phyloP scores from a whole-genome alignment of 257 asterid genomes.

The Solanum paucissectum region DNA sequence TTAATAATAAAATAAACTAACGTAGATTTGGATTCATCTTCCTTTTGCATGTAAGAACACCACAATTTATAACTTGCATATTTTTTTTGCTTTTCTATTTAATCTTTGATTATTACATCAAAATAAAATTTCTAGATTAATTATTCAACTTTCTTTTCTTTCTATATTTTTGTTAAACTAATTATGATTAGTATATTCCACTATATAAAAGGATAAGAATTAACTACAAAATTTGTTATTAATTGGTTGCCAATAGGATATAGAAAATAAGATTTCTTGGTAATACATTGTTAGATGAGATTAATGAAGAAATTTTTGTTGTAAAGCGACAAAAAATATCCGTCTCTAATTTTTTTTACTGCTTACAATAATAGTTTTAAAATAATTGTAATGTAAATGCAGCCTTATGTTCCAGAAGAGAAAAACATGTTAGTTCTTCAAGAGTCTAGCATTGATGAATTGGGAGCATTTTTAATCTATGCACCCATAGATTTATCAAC shows the following conservation, averaged over 20 bases:
- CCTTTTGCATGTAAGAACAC: too few species aligned
- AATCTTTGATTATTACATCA: too few species aligned
- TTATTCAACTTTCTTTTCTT: too few species aligned
- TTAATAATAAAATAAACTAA: too few species aligned
- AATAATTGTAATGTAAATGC: background rate
- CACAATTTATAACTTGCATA: too few species aligned
- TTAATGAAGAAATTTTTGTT: background rate
- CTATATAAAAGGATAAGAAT: too few species aligned
- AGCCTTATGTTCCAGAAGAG: slow-evolving; percentile 42
- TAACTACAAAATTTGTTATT: too few species aligned
- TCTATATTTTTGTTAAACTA: too few species aligned
- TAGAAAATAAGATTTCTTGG: background rate
- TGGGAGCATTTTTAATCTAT: slow-evolving; percentile 41
- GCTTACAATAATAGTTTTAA: background rate
- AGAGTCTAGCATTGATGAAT: slow-evolving; percentile 40
- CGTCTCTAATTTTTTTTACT: background rate
- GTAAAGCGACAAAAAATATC: background rate
- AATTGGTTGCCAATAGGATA: too few species aligned
- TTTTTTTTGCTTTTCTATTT: too few species aligned
- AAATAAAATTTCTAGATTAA: too few species aligned
- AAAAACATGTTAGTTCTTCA: slow-evolving; percentile 40
- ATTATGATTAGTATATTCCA: too few species aligned
- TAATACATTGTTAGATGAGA: background rate
- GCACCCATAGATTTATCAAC: slow-evolving; percentile 28
- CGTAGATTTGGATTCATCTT: background rate